These are phyloP conservation scores for Cordyceps militaris DNA, from an alignment of 2,329 filamentous ascomycete species.

Conservation along the genomic window DNA sequence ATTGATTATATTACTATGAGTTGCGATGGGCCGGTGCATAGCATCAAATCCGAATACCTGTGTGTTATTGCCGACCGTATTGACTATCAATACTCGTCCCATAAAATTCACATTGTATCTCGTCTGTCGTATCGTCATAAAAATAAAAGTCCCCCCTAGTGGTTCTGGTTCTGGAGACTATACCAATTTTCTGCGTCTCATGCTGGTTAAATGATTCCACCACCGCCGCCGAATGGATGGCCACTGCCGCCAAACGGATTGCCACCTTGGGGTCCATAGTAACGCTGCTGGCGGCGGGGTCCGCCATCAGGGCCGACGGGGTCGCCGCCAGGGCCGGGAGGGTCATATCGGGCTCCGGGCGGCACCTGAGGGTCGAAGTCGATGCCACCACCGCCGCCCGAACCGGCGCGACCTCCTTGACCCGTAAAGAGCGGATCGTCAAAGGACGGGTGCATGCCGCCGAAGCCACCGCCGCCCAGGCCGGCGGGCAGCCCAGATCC, in stretches of 20 bases:
- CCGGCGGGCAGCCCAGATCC: slow-evolving; percentile 52
- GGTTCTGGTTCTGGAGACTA: too few species aligned
- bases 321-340: slow-evolving; percentile 61
- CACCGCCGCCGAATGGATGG: slow-evolving; percentile 20
- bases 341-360: slow-evolving; percentile 88
- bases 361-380: slow-evolving; percentile 62
- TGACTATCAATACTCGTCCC: too few species aligned
- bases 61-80: too few species aligned
- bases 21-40: too few species aligned
- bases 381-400: slow-evolving; percentile 31
- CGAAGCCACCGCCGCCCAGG: not conserved
- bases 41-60: too few species aligned
- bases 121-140: not conserved
- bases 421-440: slow-evolving; percentile 81
- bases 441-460: slow-evolving; percentile 94
- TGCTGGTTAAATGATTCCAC: slow-evolving; percentile 27
- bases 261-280: slow-evolving; percentile 28
- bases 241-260: slow-evolving; percentile 21
- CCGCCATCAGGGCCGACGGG: too few species aligned
- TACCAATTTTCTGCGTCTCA: not conserved
- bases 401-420: slow-evolving; percentile 35
- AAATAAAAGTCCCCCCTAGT: not conserved
- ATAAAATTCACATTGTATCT: too few species aligned
- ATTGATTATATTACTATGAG: too few species aligned
- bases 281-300: too few species aligned